Evolutionary conservation across 768 basidiomycete species (phyloP), one percentile per base, ranked within the genome.

Genomic region (Boletus pseudo-olivaceus): DNA sequence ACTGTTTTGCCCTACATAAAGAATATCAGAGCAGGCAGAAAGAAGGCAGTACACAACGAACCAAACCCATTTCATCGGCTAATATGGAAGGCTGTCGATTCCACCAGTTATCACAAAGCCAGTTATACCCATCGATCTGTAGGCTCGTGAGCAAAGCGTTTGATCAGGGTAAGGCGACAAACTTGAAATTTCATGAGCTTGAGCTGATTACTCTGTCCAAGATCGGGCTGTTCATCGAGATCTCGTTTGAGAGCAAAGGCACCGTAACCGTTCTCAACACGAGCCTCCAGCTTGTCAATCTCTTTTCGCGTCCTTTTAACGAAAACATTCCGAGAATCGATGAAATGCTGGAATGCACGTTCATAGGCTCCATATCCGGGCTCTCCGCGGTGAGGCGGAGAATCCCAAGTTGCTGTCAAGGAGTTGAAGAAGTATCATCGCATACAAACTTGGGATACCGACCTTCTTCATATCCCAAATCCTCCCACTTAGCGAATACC

Each of bases 21-120:
- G 49, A n/a, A 51, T 44, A 30, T 59, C 26, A 49, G 20, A 32
- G 34, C 9, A 59, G 65, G 4, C 43, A 14, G 19, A 51, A 38
- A 19, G 23, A 33, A 27, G 35, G 4, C 10, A 33, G 54, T 23
- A 44, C 37, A 39, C 23, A 27, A 66, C 76, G 48, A 68, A 91
- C 93, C 67, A 94, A 72, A 54, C 94, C 94, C 97, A 99, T 98
- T 70, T 98, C 97, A 67, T 99, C 97, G 3, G 97, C 96, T 20
- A 98, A 80, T 58, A 95, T 95, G 57, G 87, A 92, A 40, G 84
- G 82, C 57, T 92, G 92, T 40, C 76, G 79, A 58, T 81, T 85
- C 85, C 87, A 92, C 93, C 93, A 95, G 57, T 93, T 92, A 59
- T 86, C 82, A 59, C 81, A 85, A 43, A 93, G 75, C 91, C 89